Base-by-base conservation (phyloP, 2,329 filamentous ascomycete species). In the Colletotrichum tropicicola region DNA sequence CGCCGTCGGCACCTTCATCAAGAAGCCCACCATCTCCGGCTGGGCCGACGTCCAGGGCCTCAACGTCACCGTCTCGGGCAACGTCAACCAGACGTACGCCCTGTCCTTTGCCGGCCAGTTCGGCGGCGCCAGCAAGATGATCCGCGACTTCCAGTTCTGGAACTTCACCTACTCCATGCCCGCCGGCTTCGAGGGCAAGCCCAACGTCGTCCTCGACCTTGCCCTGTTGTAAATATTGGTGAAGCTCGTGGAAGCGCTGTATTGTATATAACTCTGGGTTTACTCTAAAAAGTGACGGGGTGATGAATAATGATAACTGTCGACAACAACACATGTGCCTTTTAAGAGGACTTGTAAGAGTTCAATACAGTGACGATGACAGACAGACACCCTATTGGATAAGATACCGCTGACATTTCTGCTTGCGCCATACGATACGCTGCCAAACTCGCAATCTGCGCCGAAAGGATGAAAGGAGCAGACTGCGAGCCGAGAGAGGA, bases 41-140 rank as follows among this genome's bases (percentile, higher is more conserved):
- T 86, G 84, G 79, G 73, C 71, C 0, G 85, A 86, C 66, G 73
- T 87, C 0, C 79, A 81, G 30, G 84, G 85, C 1, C 65, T 87
- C 3, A 70, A 74, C 2, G 78, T 88, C 0, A 75, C 73, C 0
- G 75, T 86, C 0, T 75, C 77, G 0, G 83, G 83, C 1, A 84
- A 81, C 3, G 77, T 82, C 30, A 74, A 82, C 58, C 41, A 71
- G 41, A 73, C 73, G 0, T 81, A 80, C 17, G 68, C 68, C 1
- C 71, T 86, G 2, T 73, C 73, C 0, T 87, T 84, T 58, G 80
- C 75, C 17, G 83, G 84, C 0, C 57, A 68, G 0, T 68, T 75
- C 23, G 80, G 79, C 0, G 80, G 80, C 2, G 58, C 67, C 1
- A 71, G 69, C 19, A 68, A 59, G 8, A 65, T 71, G 0, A 68